Evolutionary conservation across 1,139 yeast species (phyloP).

Genomic region (Trichomonascaceae sp.): DNA sequence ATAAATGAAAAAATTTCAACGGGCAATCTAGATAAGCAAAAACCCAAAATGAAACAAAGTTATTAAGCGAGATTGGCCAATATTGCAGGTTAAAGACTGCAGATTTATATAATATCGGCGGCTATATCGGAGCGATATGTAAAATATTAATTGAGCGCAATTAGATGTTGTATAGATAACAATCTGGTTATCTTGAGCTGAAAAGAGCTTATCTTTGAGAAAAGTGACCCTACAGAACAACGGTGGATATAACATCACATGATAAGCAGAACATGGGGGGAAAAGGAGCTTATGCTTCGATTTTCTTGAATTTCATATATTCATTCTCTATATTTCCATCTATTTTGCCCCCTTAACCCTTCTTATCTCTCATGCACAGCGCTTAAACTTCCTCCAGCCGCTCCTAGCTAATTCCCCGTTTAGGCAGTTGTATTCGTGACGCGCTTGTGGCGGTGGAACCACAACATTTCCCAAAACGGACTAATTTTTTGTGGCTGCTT

Average conservation of each 20-base stretch:
- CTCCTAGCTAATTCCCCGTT: background rate
- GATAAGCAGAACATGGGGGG: no score
- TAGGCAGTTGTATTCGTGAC: background rate
- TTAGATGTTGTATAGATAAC: background rate
- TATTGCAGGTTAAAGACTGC: background rate
- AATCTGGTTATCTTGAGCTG: background rate
- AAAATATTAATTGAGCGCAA: background rate
- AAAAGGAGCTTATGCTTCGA: no score
- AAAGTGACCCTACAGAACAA: background rate
- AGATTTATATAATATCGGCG: background rate
- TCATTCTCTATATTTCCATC: background rate
- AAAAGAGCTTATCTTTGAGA: background rate
- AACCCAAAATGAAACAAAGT: background rate
- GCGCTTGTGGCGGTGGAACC: background rate
- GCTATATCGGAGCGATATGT: background rate
- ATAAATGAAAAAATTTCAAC: background rate
- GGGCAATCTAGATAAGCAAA: background rate
- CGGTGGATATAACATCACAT: background rate
- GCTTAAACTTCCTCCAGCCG: background rate
- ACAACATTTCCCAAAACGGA: background rate
- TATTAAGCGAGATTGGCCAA: background rate
- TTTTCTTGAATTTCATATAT: no score
- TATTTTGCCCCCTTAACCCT: background rate
- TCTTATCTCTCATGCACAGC: background rate
- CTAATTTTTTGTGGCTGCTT: background rate